Base-by-base conservation (phyloP, 148 eudicot genomes). In the Fagopyrum tataricum region DNA sequence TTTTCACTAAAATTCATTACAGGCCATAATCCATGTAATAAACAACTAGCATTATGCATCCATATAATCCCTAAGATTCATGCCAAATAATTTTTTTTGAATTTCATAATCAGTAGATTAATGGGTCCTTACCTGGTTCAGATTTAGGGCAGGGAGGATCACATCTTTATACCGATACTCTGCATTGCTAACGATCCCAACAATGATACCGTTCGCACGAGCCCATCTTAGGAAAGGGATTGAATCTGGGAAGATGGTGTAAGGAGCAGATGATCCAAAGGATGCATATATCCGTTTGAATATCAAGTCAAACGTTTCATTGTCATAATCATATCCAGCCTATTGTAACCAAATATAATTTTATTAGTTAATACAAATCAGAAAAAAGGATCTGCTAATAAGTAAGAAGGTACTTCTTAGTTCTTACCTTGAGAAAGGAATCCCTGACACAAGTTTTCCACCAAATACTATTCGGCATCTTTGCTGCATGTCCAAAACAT, bases 301-400 rank as follows among this genome's bases (percentile, higher is more conserved):
- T 64, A 95, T 80, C 75, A 83, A 88, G 83, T 95, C 97, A 72
- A 95, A 95, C 72, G 97, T 91, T 77, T 90, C 97, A 76, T 95
- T 96, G 42, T 95, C 93, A 64, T 91, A 95, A 44, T 88, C 87
- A 79, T 95, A 95, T 76, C 97, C 98, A 73, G 97, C 98, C 98
- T 91, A 82, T 73, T 79, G 71, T 44, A 70, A 70, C 20, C 52
- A 79, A 59, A 46, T 31, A 31, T 3, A 31, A 2, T 1, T 31
- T 31, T 31, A 31, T 31, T 31, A 31, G 37, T 31, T 31, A 31
- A 1, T 31, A 31, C 37, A 31, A 31, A 31, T 46, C 49, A 46
- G 49, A 9, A 2, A 1, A 46, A 46, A 46, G 49, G 49, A 46
- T 46, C 14, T 14, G 3, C 49, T 46, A 14, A 46, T 9, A 46